phyloP scores from a whole-genome alignment of 1,139 yeast species.

The Nakaseomyces delphensis region DNA sequence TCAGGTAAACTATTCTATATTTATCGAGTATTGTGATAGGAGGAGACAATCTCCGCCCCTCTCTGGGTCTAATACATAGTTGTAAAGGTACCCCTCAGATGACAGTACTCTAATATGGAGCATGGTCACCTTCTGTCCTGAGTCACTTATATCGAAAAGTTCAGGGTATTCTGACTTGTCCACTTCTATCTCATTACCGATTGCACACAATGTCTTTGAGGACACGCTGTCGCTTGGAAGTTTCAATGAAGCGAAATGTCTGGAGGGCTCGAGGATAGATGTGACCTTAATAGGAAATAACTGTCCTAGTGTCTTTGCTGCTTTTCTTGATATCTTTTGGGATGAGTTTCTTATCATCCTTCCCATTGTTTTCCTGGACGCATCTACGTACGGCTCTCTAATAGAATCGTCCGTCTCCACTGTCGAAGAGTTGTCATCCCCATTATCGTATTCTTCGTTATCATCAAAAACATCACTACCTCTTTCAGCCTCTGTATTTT shows the following conservation, averaged over 20 bases:
- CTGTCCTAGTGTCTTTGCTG: constrained; percentile 85
- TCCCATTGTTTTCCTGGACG: constrained; percentile 61
- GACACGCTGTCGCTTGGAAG: constrained; percentile 44
- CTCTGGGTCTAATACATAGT: constrained; percentile 78
- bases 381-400: constrained; percentile 60
- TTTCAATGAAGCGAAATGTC: constrained; percentile 90
- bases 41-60: constrained; percentile 90
- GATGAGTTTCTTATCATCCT: constrained; percentile 53
- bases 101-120: constrained; percentile 52
- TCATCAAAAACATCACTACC: constrained; percentile 30
- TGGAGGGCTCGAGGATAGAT: constrained; percentile 79
- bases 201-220: constrained; percentile 15
- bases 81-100: constrained; percentile 78
- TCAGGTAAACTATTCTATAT: constrained; percentile 3
- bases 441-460: constrained; percentile 32
- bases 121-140: constrained; percentile 25
- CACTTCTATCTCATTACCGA: constrained; percentile 17
- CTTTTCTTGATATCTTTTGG: constrained; percentile 48
- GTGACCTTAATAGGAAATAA: constrained; percentile 69
- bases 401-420: constrained; percentile 32
- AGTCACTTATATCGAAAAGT: constrained; percentile 12
- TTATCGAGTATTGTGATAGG: constrained; percentile 52
- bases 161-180: constrained; percentile 20
- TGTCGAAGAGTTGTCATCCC: constrained; percentile 21
- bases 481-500: constrained; percentile 4